These are phyloP conservation scores for Murraya koenigii DNA, from an alignment of 345 rosid genomes.

Conservation along the genomic window DNA sequence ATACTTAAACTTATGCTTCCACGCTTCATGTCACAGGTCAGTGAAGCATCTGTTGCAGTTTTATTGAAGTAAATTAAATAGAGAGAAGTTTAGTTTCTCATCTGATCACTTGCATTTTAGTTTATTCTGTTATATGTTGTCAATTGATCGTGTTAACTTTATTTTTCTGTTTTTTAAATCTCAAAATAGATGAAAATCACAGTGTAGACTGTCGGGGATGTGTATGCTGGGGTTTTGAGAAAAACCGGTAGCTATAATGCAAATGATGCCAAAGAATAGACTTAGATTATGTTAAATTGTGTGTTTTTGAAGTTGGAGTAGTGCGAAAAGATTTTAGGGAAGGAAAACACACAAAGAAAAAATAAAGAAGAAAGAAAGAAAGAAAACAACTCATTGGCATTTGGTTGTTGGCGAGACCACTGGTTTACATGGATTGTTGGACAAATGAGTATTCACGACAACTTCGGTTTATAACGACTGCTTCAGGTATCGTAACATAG, in stretches of 20 bases:
- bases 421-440: background rate
- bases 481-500: background rate
- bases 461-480: background rate
- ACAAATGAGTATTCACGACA: background rate
- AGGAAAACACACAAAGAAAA: too few species aligned
- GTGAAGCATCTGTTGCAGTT: constrained; percentile 14
- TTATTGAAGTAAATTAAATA: constrained; percentile 10
- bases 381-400: background rate
- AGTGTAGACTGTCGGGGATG: background rate
- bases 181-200: background rate
- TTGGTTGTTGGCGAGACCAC: background rate
- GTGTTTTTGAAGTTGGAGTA: background rate
- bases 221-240: background rate
- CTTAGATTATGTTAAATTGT: background rate
- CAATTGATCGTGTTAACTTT: background rate
- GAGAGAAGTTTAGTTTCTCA: background rate
- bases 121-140: background rate
- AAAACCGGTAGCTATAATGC: background rate
- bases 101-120: background rate
- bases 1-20: constrained; percentile 85
- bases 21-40: constrained; percentile 89
- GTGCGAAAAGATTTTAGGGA: background rate
- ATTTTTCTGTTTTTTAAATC: background rate
- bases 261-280: background rate
- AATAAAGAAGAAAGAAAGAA: too few species aligned